Conservation (phyloP, 495 filamentous ascomycete genomes). For the Neurospora sp. region DNA sequence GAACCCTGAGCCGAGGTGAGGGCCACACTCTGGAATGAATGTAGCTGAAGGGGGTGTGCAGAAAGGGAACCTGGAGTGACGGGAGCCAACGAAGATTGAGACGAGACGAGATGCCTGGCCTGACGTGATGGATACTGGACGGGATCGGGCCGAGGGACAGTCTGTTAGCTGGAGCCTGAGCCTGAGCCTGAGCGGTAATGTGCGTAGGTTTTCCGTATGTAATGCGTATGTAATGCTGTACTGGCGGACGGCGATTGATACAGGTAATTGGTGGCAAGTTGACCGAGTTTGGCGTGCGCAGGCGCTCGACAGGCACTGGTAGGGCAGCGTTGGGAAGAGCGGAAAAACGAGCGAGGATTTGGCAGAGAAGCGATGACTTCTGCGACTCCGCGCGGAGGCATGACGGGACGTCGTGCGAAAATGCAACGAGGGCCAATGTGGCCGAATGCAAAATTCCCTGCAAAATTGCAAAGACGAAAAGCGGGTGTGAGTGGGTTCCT, state of each 20-base stretch:
- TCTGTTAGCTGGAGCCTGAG: neutral
- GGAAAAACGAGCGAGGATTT: neutral
- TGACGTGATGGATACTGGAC: neutral
- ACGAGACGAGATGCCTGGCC: neutral
- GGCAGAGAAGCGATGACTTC: neutral
- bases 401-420: slow-evolving; percentile 14
- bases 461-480: slow-evolving; percentile 8
- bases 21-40: neutral
- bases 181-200: neutral
- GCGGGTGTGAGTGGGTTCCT: slow-evolving; percentile 7
- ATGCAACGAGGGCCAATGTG: slow-evolving; percentile 6
- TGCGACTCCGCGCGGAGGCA: neutral
- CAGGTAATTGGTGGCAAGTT: neutral
- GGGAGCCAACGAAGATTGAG: neutral
- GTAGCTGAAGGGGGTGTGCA: neutral
- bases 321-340: slow-evolving; percentile 1
- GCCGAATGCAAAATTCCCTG: neutral
- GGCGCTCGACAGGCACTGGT: too few relatives aligned
- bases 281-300: neutral
- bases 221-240: neutral
- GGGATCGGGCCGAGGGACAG: neutral
- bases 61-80: neutral
- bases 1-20: neutral
- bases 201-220: neutral
- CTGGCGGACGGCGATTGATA: neutral